Percentiles rank a stretch among this genome's conserved stretches.
phyloP scores from a whole-genome alignment of 345 rosid species.

The Eucalyptus grandis region DNA sequence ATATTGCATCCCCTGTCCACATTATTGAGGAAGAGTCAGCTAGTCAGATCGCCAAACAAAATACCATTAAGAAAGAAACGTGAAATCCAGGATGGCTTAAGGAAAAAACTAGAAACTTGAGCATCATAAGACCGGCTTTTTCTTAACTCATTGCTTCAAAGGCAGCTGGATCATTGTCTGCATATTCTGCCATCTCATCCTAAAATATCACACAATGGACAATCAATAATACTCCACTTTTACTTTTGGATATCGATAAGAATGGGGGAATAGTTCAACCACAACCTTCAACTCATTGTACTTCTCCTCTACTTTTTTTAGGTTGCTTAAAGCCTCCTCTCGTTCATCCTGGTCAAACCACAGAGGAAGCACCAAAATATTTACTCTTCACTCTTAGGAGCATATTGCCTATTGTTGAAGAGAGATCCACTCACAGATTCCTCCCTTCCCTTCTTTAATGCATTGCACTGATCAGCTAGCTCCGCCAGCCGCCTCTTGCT shows the following conservation, averaged over 20 bases:
- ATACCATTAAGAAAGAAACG: background rate
- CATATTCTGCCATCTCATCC: slow-evolving; percentile 79
- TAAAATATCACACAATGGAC: slow-evolving; percentile 11
- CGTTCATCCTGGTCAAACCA: slow-evolving; percentile 47
- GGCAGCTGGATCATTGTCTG: slow-evolving; percentile 96
- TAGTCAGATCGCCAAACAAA: background rate
- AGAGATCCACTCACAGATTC: slow-evolving; percentile 46
- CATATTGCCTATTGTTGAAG: background rate
- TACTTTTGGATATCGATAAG: background rate
- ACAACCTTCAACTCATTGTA: slow-evolving; percentile 65
- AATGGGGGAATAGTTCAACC: background rate
- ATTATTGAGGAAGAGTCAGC: background rate
- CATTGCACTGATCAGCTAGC: slow-evolving; percentile 54
- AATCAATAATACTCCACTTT: background rate
- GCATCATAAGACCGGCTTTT: background rate
- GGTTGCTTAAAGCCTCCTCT: slow-evolving; percentile 50
- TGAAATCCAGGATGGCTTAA: background rate
- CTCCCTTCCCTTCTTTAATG: slow-evolving; percentile 75
- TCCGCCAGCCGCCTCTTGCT: slow-evolving; percentile 46
- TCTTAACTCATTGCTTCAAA: slow-evolving; percentile 74
- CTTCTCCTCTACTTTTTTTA: slow-evolving; percentile 49
- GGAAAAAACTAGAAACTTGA: background rate
- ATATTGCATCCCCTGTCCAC: slow-evolving; percentile 57
- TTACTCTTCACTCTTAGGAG: background rate
- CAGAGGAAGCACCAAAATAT: background rate